A percentile compares a stretch with the other conserved stretches of the same genome.
Evolutionary conservation across 2,329 filamentous ascomycete genomes (phyloP).

Genomic region (Beauveria brongniartii): DNA sequence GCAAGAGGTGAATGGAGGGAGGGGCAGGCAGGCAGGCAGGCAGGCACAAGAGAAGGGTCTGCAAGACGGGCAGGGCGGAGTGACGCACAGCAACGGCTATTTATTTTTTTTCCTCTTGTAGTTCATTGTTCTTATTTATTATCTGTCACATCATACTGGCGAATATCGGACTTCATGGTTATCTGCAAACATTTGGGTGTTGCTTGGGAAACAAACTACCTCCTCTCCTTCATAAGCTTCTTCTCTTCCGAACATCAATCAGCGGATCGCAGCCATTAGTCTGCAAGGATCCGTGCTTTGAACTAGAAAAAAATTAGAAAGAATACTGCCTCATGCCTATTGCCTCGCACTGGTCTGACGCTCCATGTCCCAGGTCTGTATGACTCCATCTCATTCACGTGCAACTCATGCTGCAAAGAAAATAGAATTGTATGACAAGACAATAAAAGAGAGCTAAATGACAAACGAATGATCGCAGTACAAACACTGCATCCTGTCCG

Average conservation of each 20-base stretch:
- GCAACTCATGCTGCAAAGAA: not conserved
- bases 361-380: not conserved
- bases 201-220: not conserved
- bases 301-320: not conserved
- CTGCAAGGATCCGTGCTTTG: not conserved
- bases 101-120: not conserved
- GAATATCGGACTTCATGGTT: not conserved
- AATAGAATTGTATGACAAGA: not conserved
- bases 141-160: not conserved
- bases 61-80: not conserved
- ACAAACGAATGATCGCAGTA: slow-evolving; percentile 5
- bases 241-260: not conserved
- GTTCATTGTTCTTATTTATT: not conserved
- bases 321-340: not conserved
- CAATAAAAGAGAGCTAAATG: slow-evolving; percentile 4
- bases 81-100: not conserved
- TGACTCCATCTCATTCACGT: not conserved
- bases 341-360: not conserved
- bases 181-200: not conserved
- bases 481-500: slow-evolving; percentile 4
- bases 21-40: no score
- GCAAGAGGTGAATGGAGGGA: slow-evolving; percentile 37
- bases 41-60: not conserved
- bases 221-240: not conserved
- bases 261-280: not conserved